phyloP scores from a whole-genome alignment of 257 asterid genomes.

The Rhazya stricta region DNA sequence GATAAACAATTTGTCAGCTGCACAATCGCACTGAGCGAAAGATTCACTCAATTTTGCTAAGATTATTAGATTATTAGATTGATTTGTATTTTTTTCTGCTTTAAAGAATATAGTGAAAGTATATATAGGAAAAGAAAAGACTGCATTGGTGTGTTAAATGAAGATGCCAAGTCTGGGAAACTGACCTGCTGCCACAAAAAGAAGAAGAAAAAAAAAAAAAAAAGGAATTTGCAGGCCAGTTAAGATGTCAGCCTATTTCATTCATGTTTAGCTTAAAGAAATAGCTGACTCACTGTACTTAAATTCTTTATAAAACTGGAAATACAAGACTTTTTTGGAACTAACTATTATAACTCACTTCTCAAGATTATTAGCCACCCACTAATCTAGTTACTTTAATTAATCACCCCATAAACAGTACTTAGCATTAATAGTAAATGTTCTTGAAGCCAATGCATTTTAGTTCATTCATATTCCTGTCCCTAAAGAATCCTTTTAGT shows the following conservation, averaged over 20 bases:
- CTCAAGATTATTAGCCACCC: too few species aligned
- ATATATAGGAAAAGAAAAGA: not conserved
- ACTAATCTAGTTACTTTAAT: not conserved
- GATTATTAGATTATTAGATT: too few species aligned
- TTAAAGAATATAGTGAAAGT: too few species aligned
- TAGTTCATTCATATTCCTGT: constrained; percentile 17
- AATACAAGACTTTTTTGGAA: constrained; percentile 26
- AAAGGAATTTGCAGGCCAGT: constrained; percentile 31
- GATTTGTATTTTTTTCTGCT: too few species aligned
- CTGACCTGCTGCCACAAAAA: constrained; percentile 20
- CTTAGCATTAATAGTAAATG: not conserved
- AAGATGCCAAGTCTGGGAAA: constrained; percentile 13
- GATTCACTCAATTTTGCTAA: too few species aligned
- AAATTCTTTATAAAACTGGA: constrained; percentile 18
- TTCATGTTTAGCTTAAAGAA: constrained; percentile 21
- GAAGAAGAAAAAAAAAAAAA: too few species aligned
- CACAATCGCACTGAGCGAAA: too few species aligned
- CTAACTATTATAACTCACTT: too few species aligned
- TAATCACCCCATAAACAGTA: constrained; percentile 5
- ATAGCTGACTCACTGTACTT: constrained; percentile 27
- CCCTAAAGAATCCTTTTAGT: constrained; percentile 17
- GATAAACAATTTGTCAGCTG: too few species aligned
- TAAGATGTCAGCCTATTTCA: constrained; percentile 28
- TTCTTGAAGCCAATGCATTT: not conserved
- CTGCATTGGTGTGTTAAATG: not conserved